These are phyloP conservation scores for Gliomastix tumulicola DNA, from an alignment of 2,329 filamentous ascomycete genomes.

Conservation along the genomic window DNA sequence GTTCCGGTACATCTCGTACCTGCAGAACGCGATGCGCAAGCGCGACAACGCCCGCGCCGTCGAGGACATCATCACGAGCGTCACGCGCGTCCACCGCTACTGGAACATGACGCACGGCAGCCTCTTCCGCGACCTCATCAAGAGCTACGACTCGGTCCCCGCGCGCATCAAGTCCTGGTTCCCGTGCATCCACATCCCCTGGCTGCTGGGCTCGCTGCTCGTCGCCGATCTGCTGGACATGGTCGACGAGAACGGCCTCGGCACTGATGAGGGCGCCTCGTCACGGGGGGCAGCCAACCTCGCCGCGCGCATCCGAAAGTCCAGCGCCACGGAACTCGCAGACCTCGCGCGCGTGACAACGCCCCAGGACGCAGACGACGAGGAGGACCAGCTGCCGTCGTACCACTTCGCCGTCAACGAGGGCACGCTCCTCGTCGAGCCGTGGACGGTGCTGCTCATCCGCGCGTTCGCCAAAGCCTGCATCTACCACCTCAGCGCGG, in stretches of 20 bases:
- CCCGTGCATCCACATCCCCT: constrained; percentile 48
- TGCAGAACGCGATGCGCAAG: constrained; percentile 43
- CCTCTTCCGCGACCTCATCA: constrained; percentile 44
- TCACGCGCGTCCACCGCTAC: constrained; percentile 43
- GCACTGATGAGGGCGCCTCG: constrained; percentile 14
- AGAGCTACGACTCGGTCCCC: constrained; percentile 40
- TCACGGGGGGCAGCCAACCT: constrained; percentile 21
- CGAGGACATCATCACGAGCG: constrained; percentile 39
- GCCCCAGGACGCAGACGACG: constrained; percentile 12
- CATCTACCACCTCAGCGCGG: constrained; percentile 25
- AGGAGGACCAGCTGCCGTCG: constrained; percentile 19
- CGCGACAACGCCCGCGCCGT: constrained; percentile 24
- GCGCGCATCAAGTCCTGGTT: constrained; percentile 53
- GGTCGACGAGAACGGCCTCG: constrained; percentile 32
- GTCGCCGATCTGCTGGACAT: constrained; percentile 45
- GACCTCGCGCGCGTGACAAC: constrained; percentile 39
- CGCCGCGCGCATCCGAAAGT: constrained; percentile 28
- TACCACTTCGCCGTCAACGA: constrained; percentile 48
- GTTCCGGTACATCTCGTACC: constrained; percentile 47
- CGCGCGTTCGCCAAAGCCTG: constrained; percentile 43
- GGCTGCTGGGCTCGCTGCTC: constrained; percentile 48
- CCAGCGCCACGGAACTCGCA: constrained; percentile 36
- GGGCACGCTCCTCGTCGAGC: constrained; percentile 50
- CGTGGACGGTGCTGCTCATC: constrained; percentile 50
- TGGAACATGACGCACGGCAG: constrained; percentile 45